A percentile compares a stretch with the other conserved stretches of the same genome.
phyloP scores from a whole-genome alignment of 2,329 filamentous ascomycete genomes.

The Exophiala bonariae region DNA sequence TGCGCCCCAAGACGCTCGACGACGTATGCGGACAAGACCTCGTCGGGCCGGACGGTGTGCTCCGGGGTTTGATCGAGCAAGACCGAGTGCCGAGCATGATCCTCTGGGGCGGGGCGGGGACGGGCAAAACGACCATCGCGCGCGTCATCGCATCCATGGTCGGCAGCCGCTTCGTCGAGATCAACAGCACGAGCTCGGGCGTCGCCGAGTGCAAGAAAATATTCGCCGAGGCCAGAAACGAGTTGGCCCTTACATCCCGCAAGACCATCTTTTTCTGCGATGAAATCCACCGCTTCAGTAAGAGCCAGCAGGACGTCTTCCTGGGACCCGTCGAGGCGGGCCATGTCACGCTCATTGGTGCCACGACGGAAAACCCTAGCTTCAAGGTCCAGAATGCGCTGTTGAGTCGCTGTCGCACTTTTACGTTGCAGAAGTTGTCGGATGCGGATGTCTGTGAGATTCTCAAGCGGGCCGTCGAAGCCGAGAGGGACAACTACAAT shows the following conservation, averaged over 20 bases:
- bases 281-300: conserved; percentile 90
- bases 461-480: conserved; percentile 69
- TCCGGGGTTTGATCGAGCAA: conserved; percentile 81
- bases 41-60: conserved; percentile 78
- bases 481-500: conserved; percentile 52
- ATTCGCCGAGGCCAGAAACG: conserved; percentile 79
- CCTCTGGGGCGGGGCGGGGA: conserved; percentile 63
- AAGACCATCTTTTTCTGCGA: conserved; percentile 98
- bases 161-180: conserved; percentile 86
- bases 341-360: conserved; percentile 86
- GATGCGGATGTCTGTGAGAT: conserved; percentile 73
- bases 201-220: conserved; percentile 91
- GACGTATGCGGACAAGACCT: conserved; percentile 90
- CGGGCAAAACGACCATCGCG: conserved; percentile 70
- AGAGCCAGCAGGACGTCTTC: conserved; percentile 92
- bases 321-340: conserved; percentile 88
- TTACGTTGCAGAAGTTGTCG: conserved; percentile 75
- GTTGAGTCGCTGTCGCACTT: conserved; percentile 85
- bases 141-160: conserved; percentile 82
- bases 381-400: conserved; percentile 90
- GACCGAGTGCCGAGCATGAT: conserved; percentile 93
- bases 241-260: conserved; percentile 76
- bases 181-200: conserved; percentile 87
- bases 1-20: conserved; percentile 81
- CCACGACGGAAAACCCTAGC: conserved; percentile 94